These are phyloP conservation scores for Talaromyces ruber DNA, from an alignment of 495 filamentous ascomycete genomes.

Conservation along the genomic window DNA sequence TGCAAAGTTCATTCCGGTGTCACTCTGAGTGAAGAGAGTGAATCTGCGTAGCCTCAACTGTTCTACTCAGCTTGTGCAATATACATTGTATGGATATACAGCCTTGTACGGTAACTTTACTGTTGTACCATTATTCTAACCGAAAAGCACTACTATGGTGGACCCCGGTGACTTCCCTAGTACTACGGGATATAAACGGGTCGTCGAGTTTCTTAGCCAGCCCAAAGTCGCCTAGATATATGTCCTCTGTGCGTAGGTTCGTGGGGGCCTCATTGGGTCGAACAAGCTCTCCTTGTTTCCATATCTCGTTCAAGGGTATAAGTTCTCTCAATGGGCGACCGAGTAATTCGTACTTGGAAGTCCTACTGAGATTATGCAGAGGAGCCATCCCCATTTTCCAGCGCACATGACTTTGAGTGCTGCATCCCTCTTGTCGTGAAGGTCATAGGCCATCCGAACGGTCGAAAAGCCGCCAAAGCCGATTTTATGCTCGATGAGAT, in stretches of 20 bases:
- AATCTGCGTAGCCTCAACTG: too few relatives aligned
- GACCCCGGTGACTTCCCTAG: too few relatives aligned
- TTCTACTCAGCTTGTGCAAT: too few relatives aligned
- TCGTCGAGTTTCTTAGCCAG: conserved; percentile 21
- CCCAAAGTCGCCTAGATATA: conserved; percentile 49
- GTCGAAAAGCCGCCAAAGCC: conserved; percentile 42
- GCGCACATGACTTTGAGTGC: conserved; percentile 19
- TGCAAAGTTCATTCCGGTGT: too few relatives aligned
- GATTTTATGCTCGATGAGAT: conserved; percentile 45
- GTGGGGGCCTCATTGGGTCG: conserved; percentile 7
- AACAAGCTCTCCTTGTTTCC: conserved; percentile 17
- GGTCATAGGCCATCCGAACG: conserved; percentile 23
- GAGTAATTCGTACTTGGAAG: conserved; percentile 17
- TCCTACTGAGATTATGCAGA: conserved; percentile 11
- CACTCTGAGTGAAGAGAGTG: too few relatives aligned
- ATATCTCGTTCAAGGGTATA: conserved; percentile 8
- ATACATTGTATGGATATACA: too few relatives aligned
- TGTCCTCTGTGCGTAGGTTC: conserved; percentile 26
- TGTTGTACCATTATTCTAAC: too few relatives aligned
- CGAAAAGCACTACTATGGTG: too few relatives aligned
- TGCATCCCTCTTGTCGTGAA: conserved; percentile 17
- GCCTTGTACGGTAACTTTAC: too few relatives aligned
- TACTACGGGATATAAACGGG: too few relatives aligned
- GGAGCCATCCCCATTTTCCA: conserved; percentile 13
- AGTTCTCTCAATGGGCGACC: conserved; percentile 16